A percentile compares a stretch with the other conserved stretches of the same genome.
Evolutionary conservation across 2,329 filamentous ascomycete genomes (phyloP).

Genomic region (Tolypocladium inflatum): DNA sequence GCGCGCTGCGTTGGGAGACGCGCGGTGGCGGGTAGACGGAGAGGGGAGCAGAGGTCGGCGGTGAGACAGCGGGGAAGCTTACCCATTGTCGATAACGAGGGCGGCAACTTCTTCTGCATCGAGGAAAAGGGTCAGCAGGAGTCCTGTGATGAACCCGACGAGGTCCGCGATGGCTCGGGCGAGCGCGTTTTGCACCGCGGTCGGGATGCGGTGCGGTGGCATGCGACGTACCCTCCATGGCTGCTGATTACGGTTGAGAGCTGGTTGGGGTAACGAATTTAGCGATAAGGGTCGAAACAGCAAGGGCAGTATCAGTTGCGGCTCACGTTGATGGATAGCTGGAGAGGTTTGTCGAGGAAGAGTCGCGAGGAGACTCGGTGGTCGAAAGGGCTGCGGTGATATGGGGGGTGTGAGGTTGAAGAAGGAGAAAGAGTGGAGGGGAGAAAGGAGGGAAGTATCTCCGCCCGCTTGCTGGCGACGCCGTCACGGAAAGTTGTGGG

Average conservation of each 20-base stretch:
- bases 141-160: constrained; percentile 4
- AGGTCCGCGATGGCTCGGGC: constrained; percentile 1
- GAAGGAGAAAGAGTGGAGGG: constrained; percentile 23
- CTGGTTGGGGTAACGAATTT: constrained; percentile 12
- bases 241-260: constrained; percentile 35
- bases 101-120: constrained; percentile 96
- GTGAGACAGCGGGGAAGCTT: constrained; percentile 47
- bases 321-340: constrained; percentile 10
- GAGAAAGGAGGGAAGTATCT: constrained; percentile 17
- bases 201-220: constrained; percentile 1
- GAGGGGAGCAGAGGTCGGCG: constrained; percentile 16
- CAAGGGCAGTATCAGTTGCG: background rate
- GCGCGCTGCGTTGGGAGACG: background rate
- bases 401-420: constrained; percentile 16
- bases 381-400: constrained; percentile 7
- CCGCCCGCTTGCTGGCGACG: background rate
- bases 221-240: constrained; percentile 44
- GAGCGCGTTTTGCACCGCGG: background rate
- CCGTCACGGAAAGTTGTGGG: constrained; percentile 15
- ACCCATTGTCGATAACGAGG: constrained; percentile 99
- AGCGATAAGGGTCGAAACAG: constrained; percentile 12
- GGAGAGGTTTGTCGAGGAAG: constrained; percentile 7
- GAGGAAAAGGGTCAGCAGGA: constrained; percentile 32
- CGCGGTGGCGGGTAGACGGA: constrained; percentile 7
- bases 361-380: constrained; percentile 10